Conservation (phyloP, 2,329 filamentous ascomycete genomes). For the Tolypocladium amazonense region DNA sequence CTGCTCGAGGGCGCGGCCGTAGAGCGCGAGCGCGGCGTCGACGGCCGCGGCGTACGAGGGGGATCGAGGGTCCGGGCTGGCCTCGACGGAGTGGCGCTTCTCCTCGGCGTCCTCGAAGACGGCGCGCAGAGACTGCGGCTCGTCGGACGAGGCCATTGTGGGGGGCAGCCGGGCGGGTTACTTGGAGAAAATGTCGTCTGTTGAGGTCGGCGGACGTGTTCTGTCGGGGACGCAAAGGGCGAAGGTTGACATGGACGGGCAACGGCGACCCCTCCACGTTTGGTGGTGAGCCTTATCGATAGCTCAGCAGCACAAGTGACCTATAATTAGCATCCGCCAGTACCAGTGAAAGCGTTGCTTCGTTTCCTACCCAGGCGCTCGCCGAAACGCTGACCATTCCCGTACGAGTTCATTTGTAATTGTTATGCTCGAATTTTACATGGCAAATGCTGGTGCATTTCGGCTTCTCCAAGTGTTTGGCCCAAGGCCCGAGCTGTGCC, state of each 20-base stretch:
- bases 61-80: slow-evolving; percentile 53
- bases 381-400: not conserved
- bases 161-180: not conserved
- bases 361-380: not conserved
- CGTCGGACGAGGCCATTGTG: slow-evolving; percentile 16
- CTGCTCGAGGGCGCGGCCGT: slow-evolving; percentile 61
- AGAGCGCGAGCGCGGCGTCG: slow-evolving; percentile 54
- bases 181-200: not conserved
- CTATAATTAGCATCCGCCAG: not conserved
- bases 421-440: not conserved
- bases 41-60: slow-evolving; percentile 59
- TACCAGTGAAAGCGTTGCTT: not conserved
- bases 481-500: not conserved
- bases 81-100: slow-evolving; percentile 47
- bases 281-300: not conserved
- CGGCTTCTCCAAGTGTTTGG: not conserved
- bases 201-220: not conserved
- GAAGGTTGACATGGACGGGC: not conserved
- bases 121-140: slow-evolving; percentile 38
- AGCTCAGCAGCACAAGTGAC: not conserved
- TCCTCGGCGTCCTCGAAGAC: slow-evolving; percentile 40
- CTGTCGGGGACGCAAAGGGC: not conserved
- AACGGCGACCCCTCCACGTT: not conserved
- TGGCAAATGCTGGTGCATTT: not conserved
- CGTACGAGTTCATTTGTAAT: not conserved